These are phyloP conservation scores for Ceratocystis albifundus DNA, from an alignment of 2,329 filamentous ascomycete genomes.

Conservation along the genomic window DNA sequence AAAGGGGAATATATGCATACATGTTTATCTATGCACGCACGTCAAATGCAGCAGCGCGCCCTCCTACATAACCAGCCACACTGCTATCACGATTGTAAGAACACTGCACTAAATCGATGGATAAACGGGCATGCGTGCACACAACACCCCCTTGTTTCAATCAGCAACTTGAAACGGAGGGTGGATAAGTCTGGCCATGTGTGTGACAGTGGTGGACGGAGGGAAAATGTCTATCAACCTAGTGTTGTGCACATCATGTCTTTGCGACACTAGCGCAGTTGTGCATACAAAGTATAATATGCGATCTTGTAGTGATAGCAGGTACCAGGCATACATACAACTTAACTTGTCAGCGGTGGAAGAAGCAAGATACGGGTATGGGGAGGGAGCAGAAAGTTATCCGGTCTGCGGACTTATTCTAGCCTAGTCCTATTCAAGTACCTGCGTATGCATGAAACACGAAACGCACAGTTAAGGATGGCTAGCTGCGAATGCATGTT, in stretches of 20 bases:
- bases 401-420: not conserved
- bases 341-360: no score
- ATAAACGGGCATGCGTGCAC: not conserved
- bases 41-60: no score
- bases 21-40: no score
- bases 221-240: not conserved
- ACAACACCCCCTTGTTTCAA: constrained; percentile 1
- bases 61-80: no score
- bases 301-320: no score
- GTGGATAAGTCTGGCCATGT: not conserved
- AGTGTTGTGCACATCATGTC: not conserved
- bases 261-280: no score
- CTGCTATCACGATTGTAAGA: not conserved
- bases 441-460: constrained; percentile 11
- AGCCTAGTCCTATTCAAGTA: not conserved
- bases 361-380: no score
- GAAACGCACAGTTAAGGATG: constrained; percentile 9
- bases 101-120: not conserved
- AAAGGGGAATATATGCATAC: no score
- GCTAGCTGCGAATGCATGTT: constrained; percentile 4
- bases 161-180: not conserved
- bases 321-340: no score
- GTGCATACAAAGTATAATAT: no score
- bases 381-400: not conserved
- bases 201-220: not conserved